Evolutionary conservation across 352 stramenopile genomes (phyloP).

Genomic region (Phytophthora ohioensis): DNA sequence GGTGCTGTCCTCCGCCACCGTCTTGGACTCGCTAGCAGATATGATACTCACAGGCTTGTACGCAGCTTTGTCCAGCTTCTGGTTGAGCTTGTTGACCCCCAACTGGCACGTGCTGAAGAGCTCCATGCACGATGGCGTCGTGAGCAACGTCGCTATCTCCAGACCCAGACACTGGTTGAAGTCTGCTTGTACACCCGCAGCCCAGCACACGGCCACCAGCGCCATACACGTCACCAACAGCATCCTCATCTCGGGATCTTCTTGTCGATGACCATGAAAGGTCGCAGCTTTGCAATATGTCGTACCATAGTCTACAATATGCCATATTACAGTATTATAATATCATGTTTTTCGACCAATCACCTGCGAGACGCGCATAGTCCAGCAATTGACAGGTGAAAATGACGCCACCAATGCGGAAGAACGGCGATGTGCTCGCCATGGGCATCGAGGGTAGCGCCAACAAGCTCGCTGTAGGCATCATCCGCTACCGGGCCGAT

Average conservation of each 20-base stretch:
- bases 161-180: constrained; percentile 70
- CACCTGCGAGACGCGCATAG: neutral
- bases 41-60: constrained; percentile 69
- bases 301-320: constrained; percentile 4
- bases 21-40: constrained; percentile 66
- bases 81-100: constrained; percentile 61
- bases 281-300: constrained; percentile 23
- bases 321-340: neutral
- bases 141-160: constrained; percentile 51
- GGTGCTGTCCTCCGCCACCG: constrained; percentile 44
- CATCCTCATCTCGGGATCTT: constrained; percentile 25
- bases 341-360: constrained; percentile 41
- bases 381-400: constrained; percentile 23
- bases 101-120: constrained; percentile 59
- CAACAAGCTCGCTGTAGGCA: constrained; percentile 97
- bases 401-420: constrained; percentile 49
- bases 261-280: constrained; percentile 26
- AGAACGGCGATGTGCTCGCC: constrained; percentile 87
- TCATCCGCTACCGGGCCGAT: constrained; percentile 76
- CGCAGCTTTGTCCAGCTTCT: constrained; percentile 44
- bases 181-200: constrained; percentile 21
- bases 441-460: constrained; percentile 98
- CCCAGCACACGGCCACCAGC: constrained; percentile 16
- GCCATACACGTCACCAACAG: constrained; percentile 3
- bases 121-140: constrained; percentile 39